Evolutionary conservation across 2,329 filamentous ascomycete species (phyloP), one percentile per base, ranked within the genome.

Genomic region (Chrysoporthe austroafricana): DNA sequence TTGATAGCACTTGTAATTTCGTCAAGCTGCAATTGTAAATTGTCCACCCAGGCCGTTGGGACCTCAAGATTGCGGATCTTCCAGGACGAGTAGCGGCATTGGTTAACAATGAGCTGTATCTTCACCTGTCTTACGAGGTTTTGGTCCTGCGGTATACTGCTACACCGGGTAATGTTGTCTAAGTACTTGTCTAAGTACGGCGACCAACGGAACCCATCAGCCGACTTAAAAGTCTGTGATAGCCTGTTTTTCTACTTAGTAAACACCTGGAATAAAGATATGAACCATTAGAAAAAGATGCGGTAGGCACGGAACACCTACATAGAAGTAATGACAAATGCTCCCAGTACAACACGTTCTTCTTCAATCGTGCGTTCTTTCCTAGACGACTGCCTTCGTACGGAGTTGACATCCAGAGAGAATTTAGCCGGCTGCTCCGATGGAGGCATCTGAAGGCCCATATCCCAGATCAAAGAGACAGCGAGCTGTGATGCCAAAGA

Each of bases 401-500:
- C n/a, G 14, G 56, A 13, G 6, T 62, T 44, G 16, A 62, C 26
- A 14, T 62, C 39, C 1, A 46, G 43, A 4, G 60, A 46, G 48
- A 62, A 48, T 18, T 13, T 11, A 36, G 42, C 39, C 11, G 21
- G 56, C 14, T 52, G 39, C 16, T 54, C 77, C 32, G 73, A 71
- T 6, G 78, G 76, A 2, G 76, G 75, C 57, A 75, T 74, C 43
- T 79, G 79, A 11, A 85, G 76, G 26, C 79, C 79, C 43, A 84
- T 75, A 66, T 84, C 83, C 39, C 77, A 79, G 9, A 79, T 71
- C n/a, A 84, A 71, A 2, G 79, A 73, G 3, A 76, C 72, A 3
- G 80, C 80, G 43, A 84, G 66, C 63, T 82, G 78, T 9, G 77
- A 73, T 26, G 77, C 79, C 1, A 80, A 71, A 36, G 78, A 75